phyloP scores from a whole-genome alignment of 2,329 filamentous ascomycete species.

The Alternaria panax region DNA sequence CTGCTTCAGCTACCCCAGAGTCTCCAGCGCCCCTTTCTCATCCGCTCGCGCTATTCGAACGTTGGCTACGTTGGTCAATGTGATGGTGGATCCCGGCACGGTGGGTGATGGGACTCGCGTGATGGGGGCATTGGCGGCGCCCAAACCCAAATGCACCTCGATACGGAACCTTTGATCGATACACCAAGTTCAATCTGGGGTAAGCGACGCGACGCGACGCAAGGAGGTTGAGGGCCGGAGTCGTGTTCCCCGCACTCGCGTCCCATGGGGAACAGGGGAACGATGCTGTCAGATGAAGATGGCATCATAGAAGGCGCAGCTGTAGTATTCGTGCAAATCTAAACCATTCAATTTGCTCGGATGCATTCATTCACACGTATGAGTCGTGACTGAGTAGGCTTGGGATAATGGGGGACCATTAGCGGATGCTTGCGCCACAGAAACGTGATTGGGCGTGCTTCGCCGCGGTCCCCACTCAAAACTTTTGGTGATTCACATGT shows the following conservation, averaged over 20 bases:
- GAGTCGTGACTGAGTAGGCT: background rate
- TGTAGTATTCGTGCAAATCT: background rate
- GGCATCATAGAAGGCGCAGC: background rate
- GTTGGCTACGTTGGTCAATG: background rate
- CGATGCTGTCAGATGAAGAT: background rate
- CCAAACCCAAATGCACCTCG: background rate
- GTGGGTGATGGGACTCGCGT: background rate
- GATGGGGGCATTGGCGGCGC: background rate
- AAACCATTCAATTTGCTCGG: background rate
- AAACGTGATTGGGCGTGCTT: background rate
- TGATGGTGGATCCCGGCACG: background rate
- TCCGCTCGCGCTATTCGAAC: background rate
- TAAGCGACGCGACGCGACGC: slow-evolving; percentile 5
- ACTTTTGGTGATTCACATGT: slow-evolving; percentile 9
- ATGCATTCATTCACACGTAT: background rate
- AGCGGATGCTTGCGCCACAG: background rate
- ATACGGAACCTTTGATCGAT: background rate
- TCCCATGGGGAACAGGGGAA: background rate
- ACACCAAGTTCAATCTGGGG: background rate
- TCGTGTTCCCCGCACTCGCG: slow-evolving; percentile 8
- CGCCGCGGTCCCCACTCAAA: slow-evolving; percentile 11
- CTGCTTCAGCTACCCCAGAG: background rate
- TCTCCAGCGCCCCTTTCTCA: background rate
- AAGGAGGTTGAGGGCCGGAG: background rate
- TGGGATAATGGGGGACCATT: background rate